These are phyloP conservation scores for Coffea canephora DNA, from an alignment of 257 asterid species.

Conservation along the genomic window DNA sequence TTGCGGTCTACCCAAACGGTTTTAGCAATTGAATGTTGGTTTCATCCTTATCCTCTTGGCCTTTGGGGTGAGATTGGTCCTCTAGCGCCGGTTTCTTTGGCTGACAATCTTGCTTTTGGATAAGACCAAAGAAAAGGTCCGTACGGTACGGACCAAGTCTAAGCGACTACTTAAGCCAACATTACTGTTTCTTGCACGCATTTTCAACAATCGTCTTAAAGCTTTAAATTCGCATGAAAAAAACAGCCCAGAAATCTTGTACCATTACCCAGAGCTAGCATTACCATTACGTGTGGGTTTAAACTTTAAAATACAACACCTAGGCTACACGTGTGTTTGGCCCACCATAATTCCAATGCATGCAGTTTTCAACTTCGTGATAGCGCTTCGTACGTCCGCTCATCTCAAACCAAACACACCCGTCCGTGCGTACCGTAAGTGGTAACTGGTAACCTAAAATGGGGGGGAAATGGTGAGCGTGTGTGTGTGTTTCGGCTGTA, in stretches of 20 bases:
- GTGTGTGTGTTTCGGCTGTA: too few species aligned
- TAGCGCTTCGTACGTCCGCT: background rate
- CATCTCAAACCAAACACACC: background rate
- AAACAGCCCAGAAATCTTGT: background rate
- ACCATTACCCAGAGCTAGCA: background rate
- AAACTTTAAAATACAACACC: background rate
- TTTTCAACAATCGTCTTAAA: background rate
- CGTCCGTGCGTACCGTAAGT: too few species aligned
- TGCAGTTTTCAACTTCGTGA: background rate
- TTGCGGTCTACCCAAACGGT: too few species aligned
- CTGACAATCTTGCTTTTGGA: background rate
- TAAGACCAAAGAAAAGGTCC: background rate
- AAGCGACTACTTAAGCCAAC: background rate
- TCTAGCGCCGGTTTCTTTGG: background rate
- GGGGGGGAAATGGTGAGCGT: too few species aligned
- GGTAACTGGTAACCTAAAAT: too few species aligned
- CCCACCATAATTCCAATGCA: background rate
- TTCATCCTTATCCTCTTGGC: background rate
- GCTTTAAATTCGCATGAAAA: background rate
- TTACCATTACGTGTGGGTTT: slow-evolving; percentile 4
- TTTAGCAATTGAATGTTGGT: background rate
- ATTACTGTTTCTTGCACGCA: slow-evolving; percentile 20
- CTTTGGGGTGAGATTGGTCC: background rate
- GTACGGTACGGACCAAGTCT: background rate
- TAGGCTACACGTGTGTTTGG: background rate